Evolutionary conservation across 768 basidiomycete species (phyloP), one percentile per base, ranked within the genome.

Genomic region (Trametes cinnabarina): DNA sequence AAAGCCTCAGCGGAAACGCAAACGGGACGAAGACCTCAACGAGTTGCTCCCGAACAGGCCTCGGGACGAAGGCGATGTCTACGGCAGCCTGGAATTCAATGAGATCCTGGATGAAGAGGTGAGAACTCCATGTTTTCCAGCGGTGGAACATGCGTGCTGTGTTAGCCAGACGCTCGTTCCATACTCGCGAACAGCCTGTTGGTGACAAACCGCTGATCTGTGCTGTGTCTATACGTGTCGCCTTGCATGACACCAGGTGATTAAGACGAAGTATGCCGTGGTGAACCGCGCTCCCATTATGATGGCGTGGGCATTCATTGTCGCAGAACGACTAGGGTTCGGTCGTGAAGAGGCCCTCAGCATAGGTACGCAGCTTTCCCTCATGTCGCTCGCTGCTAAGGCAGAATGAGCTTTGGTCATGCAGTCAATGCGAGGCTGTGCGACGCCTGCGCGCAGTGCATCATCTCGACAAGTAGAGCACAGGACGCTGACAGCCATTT

Each of bases 271-370:
- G 63, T 78, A 76, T 8, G 78, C 83, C 19, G 79, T 92, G 19
- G 80, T 92, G 43, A 98, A 98, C 71, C 86, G 96, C 22, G 95
- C 96, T 1, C 96, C 96, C 0, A 79, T 98, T 43, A 91, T 98
- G 90, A 94, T 87, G 54, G 93, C 90, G 2, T 98, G 96, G 96
- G 85, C 92, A 2, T 89, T 81, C 50, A 73, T 92, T 32, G 91
- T 98, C 25, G 89, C 92, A 3, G 91, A 93, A 65, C 79, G 86
- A 37, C 77, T 97, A 61, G 91, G 94, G 2, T 98, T 98, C 71
- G 81, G 85, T 49, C 78, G 88, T 57, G 86, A 92, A 66, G 96
- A 98, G 73, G 92, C 96, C 2, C 75, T 98, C 39, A 94, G 92
- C 62, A 91, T 98, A 54, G 94, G 94, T 88, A 63, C 30, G 78